These are phyloP conservation scores for Psilocybe azurescens DNA, from an alignment of 768 basidiomycete genomes.

Conservation along the genomic window DNA sequence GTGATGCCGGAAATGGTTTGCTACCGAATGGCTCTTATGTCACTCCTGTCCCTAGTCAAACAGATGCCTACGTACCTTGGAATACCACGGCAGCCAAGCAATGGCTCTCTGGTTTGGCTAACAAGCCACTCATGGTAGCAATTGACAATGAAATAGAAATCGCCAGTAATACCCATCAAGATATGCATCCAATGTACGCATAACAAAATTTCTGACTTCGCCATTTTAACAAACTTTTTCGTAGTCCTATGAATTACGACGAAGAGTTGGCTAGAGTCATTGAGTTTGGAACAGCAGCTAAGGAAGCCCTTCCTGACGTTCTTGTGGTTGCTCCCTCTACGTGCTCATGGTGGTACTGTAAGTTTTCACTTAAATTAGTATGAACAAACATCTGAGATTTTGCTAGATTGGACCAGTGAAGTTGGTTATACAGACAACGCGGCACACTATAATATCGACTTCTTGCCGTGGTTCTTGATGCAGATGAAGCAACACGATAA, in stretches of 20 bases:
- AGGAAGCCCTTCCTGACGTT: slow-evolving; percentile 48
- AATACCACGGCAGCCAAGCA: slow-evolving; percentile 46
- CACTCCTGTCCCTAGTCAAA: slow-evolving; percentile 43
- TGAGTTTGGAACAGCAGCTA: slow-evolving; percentile 43
- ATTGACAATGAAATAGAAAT: slow-evolving; percentile 67
- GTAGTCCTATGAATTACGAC: slow-evolving; percentile 51
- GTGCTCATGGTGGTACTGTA: slow-evolving; percentile 52
- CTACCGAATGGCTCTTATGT: slow-evolving; percentile 53
- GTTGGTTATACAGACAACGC: slow-evolving; percentile 54
- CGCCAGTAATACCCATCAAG: slow-evolving; percentile 55
- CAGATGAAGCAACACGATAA: slow-evolving; percentile 48
- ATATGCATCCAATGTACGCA: slow-evolving; percentile 56
- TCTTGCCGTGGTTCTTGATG: slow-evolving; percentile 59
- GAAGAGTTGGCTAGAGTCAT: slow-evolving; percentile 55
- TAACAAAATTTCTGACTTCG: slow-evolving; percentile 1
- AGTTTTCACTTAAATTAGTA: slow-evolving; percentile 19
- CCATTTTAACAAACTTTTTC: not conserved
- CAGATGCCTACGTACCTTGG: slow-evolving; percentile 51
- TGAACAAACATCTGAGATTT: not conserved
- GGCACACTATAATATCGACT: slow-evolving; percentile 57
- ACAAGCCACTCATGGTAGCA: slow-evolving; percentile 53
- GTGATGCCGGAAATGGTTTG: slow-evolving; percentile 54
- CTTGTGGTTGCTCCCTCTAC: slow-evolving; percentile 53
- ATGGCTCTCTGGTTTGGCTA: slow-evolving; percentile 50
- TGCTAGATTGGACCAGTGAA: slow-evolving; percentile 55